Evolutionary conservation across 1,284 basidiomycete species (phyloP), one percentile per base, ranked within the genome.

Genomic region (Salmacisia buchloeana): DNA sequence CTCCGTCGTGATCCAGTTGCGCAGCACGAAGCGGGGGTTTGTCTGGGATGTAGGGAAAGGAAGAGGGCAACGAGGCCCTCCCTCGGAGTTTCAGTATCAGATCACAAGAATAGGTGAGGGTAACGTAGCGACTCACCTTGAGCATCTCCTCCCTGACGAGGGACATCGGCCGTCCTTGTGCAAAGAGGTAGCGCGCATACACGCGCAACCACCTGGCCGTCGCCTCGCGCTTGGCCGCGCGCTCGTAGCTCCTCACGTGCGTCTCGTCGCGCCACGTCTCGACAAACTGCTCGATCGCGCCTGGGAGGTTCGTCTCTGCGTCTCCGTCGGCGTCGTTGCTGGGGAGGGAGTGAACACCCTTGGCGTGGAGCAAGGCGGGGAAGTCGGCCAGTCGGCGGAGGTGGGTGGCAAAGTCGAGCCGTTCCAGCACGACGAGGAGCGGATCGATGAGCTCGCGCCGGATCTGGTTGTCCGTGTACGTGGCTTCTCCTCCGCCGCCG

Each of bases 1-100:
- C 38, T 75, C 76, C 58, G 75, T 70, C 15, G 72, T 74, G 23
- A 78, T 61, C 77, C 77, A 79, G 45, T 79, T 77, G 34, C 77
- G 69, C 56, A 79, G 64, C 34, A 77, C 69, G 39, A 79, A 79
- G 6, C 65, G 60, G 10, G 77, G 77, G 33, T 78, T 78, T 46
- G 64, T 65, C 18, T 31, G 21, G n/a, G 39, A 60, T 59, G 41
- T n/a, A 7, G 49, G 5, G 21, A 49, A 56, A 34, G 23, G 10
- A 25, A 54, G 5, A 21, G 58, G 39, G 27, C 7, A 15, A 13
- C 15, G 27, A 39, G 25, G 18, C 23, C 23, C 15, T 9, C 6
- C 9, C 21, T 21, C 1, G 15, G 27, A 21, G 5, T 43, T 43
- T 4, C 5, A 21, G 23, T 9, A 5, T 15, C 7, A 18, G 7